Evolutionary conservation across 2,329 filamentous ascomycete genomes (phyloP).

Genomic region (Hypoxylon sp.): DNA sequence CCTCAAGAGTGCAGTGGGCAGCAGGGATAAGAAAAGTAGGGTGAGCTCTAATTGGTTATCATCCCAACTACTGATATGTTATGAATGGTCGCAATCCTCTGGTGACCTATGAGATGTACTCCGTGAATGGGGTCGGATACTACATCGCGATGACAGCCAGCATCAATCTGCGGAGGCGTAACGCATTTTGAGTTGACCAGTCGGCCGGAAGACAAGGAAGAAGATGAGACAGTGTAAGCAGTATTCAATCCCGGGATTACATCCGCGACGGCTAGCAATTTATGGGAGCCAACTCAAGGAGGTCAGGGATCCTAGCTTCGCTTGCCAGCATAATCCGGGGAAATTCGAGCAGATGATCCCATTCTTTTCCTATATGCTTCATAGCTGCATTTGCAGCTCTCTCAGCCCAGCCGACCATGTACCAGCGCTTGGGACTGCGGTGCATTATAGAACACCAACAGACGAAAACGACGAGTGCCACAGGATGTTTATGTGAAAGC

Average conservation of each 20-base stretch:
- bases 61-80: neutral
- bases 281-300: neutral
- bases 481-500: conserved; percentile 33
- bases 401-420: conserved; percentile 42
- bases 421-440: conserved; percentile 44
- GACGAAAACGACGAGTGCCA: conserved; percentile 42
- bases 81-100: neutral
- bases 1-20: neutral
- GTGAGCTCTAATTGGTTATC: conserved; percentile 11
- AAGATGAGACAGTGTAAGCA: neutral
- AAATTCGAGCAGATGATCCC: conserved; percentile 32
- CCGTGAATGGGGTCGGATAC: conserved; percentile 4
- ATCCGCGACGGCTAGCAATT: neutral
- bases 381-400: conserved; percentile 40
- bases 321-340: conserved; percentile 9
- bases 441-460: conserved; percentile 48
- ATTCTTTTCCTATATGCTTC: conserved; percentile 30
- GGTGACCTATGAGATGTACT: conserved; percentile 2
- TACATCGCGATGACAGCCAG: neutral
- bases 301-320: neutral
- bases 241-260: neutral
- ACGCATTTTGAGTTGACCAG: neutral
- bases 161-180: neutral
- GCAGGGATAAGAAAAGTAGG: neutral
- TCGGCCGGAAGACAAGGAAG: neutral